Base-by-base conservation (phyloP, 805 yeast genomes). In the Nakazawaea pomicola region DNA sequence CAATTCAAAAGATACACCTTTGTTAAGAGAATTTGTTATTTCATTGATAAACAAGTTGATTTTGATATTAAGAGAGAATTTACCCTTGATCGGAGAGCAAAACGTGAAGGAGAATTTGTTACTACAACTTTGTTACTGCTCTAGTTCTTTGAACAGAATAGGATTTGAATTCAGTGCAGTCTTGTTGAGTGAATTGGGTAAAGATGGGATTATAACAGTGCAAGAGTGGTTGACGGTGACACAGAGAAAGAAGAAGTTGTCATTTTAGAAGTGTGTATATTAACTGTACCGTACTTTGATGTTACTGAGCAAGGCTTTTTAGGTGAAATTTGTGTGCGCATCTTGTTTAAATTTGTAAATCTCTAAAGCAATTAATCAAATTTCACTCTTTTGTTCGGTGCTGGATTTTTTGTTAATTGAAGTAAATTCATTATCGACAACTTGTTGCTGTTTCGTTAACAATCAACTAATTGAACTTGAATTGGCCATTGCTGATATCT, bases 71-170 rank as follows among this genome's bases (percentile, higher is more conserved):
- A 48, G 34, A 38, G 55, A 49, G 12, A 65, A 58, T 25, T 56
- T 57, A n/a, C 55, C 58, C 6, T 41, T 60, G n/a, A 43, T 70
- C 1, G 68, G 64, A 15, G 60, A 60, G 11, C 58, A 55, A 11
- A 58, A 73, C 8, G 67, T 63, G 37, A 70, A 69, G 24, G 83
- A 83, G 43, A 84, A 91, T 1, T 64, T 89, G 17, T 74, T 90
- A 48, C 62, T 91, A 25, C 99, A 91, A 60, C 61, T 90, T 29
- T 79, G 87, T 1, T 91, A 90, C 61, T 86, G 96, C 49, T 83
- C 95, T n/a, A 88, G 83, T 55, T 81, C 95, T 28, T 66, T 91
- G 39, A 80, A 83, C 1, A 67, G 89, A 47, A 75, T 77, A 16
- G 82, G 85, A 11, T 77, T 76, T 3, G 86, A 83, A 50, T 85